Evolutionary conservation across 73 alveolate species (phyloP).

Genomic region (Effrenium voratum): DNA sequence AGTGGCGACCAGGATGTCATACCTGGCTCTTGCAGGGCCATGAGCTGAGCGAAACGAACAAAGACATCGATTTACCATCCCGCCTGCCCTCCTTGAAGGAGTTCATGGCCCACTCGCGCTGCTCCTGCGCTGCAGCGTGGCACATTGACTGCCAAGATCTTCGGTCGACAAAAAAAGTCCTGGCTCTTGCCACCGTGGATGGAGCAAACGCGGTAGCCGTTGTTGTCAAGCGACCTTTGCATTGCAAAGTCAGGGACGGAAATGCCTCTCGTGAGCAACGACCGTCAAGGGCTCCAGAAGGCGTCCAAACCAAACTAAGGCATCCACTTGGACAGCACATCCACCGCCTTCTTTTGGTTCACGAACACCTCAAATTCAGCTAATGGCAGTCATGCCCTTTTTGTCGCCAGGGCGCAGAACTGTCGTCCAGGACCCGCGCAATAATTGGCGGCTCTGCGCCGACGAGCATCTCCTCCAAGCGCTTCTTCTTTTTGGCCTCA

Average conservation of each 20-base stretch:
- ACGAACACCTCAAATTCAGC: slow-evolving; percentile 95
- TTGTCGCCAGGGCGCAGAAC: too few species aligned
- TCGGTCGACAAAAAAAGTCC: slow-evolving; percentile 93
- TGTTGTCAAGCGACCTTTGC: slow-evolving; percentile 73
- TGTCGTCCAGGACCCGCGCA: neutral
- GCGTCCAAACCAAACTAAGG: neutral
- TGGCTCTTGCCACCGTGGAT: slow-evolving; percentile 92
- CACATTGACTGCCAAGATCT: neutral
- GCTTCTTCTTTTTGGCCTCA: slow-evolving; percentile 75
- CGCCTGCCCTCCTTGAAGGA: slow-evolving; percentile 96
- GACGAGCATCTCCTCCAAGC: slow-evolving; percentile 60
- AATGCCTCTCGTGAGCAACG: neutral
- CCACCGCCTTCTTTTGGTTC: slow-evolving; percentile 95
- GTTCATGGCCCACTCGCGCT: slow-evolving; percentile 95
- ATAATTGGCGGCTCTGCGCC: slow-evolving; percentile 95
- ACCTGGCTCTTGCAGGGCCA: neutral
- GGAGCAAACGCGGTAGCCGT: slow-evolving; percentile 90
- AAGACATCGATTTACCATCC: neutral
- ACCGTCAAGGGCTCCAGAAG: neutral
- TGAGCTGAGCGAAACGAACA: neutral
- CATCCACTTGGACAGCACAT: slow-evolving; percentile 64
- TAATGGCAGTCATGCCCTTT: too few species aligned
- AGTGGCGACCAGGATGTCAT: slow-evolving; percentile 95
- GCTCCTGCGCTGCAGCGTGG: slow-evolving; percentile 94
- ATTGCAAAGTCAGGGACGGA: too few species aligned